phyloP scores from a whole-genome alignment of 257 asterid species.

The Nicotiana paniculata region DNA sequence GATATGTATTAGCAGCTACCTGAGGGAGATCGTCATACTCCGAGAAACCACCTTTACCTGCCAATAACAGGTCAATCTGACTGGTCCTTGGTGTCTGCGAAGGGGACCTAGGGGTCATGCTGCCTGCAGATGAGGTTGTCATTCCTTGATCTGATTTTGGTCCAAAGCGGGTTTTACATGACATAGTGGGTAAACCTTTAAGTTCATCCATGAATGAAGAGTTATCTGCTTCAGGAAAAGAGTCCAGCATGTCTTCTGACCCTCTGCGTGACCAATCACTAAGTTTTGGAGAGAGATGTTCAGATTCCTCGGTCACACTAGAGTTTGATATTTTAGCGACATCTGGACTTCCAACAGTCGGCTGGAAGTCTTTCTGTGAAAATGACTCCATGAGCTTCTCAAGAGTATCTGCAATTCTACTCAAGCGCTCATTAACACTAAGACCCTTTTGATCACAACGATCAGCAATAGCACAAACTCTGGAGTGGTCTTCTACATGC shows the following conservation, averaged over 20 bases:
- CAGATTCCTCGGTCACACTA: slow-evolving; percentile 85
- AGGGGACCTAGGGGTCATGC: slow-evolving; percentile 97
- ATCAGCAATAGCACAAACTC: slow-evolving; percentile 95
- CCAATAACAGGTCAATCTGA: slow-evolving; percentile 77
- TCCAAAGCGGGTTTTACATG: slow-evolving; percentile 89
- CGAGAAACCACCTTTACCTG: slow-evolving; percentile 84
- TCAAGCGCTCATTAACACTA: slow-evolving; percentile 83
- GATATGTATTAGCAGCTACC: slow-evolving; percentile 39
- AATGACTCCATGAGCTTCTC: slow-evolving; percentile 88
- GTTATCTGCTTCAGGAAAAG: slow-evolving; percentile 81
- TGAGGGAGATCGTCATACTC: slow-evolving; percentile 95
- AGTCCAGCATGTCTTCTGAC: slow-evolving; percentile 94
- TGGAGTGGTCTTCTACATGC: slow-evolving; percentile 97
- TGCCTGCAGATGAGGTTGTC: slow-evolving; percentile 98
- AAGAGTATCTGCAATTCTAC: slow-evolving; percentile 78
- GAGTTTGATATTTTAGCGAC: slow-evolving; percentile 76
- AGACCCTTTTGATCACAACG: slow-evolving; percentile 92
- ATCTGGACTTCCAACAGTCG: slow-evolving; percentile 67
- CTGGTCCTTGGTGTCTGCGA: slow-evolving; percentile 78
- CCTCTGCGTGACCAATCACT: slow-evolving; percentile 99
- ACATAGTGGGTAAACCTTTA: slow-evolving; percentile 72
- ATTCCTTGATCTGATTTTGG: slow-evolving; percentile 98
- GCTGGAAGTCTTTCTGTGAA: slow-evolving; percentile 60
- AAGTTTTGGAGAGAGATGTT: slow-evolving; percentile 79
- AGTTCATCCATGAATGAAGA: slow-evolving; percentile 68